phyloP scores from a whole-genome alignment of 305 asterid species.

The Ilex paraguariensis region DNA sequence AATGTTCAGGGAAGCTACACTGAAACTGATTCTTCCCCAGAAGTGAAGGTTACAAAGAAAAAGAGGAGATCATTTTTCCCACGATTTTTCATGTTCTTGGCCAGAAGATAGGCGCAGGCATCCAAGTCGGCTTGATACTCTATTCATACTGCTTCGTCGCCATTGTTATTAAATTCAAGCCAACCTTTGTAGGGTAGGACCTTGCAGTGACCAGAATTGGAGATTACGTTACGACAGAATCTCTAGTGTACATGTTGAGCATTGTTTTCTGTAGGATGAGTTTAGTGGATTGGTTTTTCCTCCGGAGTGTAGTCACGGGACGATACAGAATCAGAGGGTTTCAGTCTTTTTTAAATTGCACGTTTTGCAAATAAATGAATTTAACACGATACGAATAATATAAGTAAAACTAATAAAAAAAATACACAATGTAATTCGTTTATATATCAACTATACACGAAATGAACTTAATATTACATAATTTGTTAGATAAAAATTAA shows the following conservation, averaged over 20 bases:
- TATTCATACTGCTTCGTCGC: neutral
- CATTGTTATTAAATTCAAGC: neutral
- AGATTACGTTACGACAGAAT: constrained; percentile 15
- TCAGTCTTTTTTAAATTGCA: no score
- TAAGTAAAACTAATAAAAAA: no score
- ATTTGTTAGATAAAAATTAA: no score
- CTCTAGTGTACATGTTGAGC: constrained; percentile 39
- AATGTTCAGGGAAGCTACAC: constrained; percentile 27
- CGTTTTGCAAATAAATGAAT: no score
- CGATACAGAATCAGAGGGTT: no score
- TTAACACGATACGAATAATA: no score
- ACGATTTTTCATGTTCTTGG: constrained; percentile 65
- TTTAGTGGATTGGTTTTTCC: constrained; percentile 18
- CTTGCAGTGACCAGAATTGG: neutral
- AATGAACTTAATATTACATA: no score
- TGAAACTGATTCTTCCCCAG: constrained; percentile 44
- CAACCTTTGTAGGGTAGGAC: neutral
- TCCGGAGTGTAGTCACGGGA: neutral
- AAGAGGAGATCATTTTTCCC: constrained; percentile 80
- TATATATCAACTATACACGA: no score
- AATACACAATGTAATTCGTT: no score
- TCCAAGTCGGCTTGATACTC: constrained; percentile 27
- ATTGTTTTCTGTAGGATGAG: constrained; percentile 31
- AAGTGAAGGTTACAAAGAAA: constrained; percentile 36
- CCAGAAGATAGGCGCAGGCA: constrained; percentile 39